Conservation (phyloP, 2,329 filamentous ascomycete species). For the Fusarium succisae region DNA sequence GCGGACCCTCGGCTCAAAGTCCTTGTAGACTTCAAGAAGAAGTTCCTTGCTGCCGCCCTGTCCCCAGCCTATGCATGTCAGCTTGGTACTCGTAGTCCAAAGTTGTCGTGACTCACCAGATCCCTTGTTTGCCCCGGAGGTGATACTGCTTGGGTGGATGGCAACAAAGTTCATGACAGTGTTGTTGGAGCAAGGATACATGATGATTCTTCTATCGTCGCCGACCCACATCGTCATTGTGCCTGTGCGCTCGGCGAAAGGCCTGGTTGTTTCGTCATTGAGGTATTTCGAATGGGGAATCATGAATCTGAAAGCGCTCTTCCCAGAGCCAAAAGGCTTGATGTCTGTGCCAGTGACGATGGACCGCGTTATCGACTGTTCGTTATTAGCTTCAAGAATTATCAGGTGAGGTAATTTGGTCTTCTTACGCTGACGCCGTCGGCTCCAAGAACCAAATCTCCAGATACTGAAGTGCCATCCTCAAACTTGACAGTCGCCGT, state of each 20-base stretch:
- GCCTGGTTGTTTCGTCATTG: constrained; percentile 33
- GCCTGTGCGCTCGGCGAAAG: constrained; percentile 15
- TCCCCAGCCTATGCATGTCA: constrained; percentile 50
- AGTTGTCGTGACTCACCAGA: background rate
- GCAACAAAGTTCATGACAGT: constrained; percentile 59
- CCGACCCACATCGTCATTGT: constrained; percentile 51
- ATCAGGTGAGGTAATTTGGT: rapidly evolving
- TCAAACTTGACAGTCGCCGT: constrained; percentile 55
- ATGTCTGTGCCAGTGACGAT: constrained; percentile 30
- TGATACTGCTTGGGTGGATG: constrained; percentile 55
- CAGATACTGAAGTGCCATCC: constrained; percentile 53
- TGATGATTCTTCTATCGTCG: constrained; percentile 54
- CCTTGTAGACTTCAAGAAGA: constrained; percentile 51
- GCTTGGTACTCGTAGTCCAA: rapidly evolving
- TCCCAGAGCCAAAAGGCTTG: constrained; percentile 57
- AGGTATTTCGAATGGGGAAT: constrained; percentile 52
- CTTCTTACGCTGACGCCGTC: constrained; percentile 60
- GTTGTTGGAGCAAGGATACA: constrained; percentile 59
- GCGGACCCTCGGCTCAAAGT: constrained; percentile 54
- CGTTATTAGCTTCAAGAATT: rapidly evolving
- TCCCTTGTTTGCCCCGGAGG: constrained; percentile 1
- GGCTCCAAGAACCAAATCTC: constrained; percentile 63
- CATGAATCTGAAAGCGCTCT: constrained; percentile 65
- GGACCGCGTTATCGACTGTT: constrained; percentile 38
- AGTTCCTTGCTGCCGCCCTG: constrained; percentile 48